These are phyloP conservation scores for Hanseniaspora guilliermondii DNA, from an alignment of 805 yeast genomes.

Conservation along the genomic window DNA sequence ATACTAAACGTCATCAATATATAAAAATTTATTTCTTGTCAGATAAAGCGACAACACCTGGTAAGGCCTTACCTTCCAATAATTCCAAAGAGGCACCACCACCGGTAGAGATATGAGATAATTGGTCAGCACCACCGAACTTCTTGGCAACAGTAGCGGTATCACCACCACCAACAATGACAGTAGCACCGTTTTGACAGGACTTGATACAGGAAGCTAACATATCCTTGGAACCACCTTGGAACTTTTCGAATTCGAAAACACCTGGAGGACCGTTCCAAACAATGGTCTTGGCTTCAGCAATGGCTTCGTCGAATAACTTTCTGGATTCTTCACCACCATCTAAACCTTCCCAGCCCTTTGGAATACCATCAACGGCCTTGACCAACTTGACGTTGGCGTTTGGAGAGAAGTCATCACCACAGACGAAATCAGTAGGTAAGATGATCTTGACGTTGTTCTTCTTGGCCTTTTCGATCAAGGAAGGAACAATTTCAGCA, in stretches of 20 bases:
- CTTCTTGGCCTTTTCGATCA: slow-evolving; percentile 91
- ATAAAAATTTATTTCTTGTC: slow-evolving; percentile 36
- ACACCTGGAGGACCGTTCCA: slow-evolving; percentile 99
- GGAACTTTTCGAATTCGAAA: slow-evolving; percentile 88
- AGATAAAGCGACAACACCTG: slow-evolving; percentile 91
- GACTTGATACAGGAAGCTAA: slow-evolving; percentile 81
- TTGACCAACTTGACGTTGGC: slow-evolving; percentile 78
- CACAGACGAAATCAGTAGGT: slow-evolving; percentile 93
- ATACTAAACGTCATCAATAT: background rate
- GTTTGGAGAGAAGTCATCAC: slow-evolving; percentile 84
- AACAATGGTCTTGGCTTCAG: slow-evolving; percentile 91
- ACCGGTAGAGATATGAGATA: slow-evolving; percentile 97
- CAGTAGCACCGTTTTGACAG: slow-evolving; percentile 79
- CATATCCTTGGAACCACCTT: slow-evolving; percentile 81
- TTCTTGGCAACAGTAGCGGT: slow-evolving; percentile 99
- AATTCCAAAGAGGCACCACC: slow-evolving; percentile 99
- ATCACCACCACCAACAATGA: slow-evolving; percentile 97
- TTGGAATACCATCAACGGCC: slow-evolving; percentile 86
- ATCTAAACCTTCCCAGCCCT: slow-evolving; percentile 90
- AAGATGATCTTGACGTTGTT: slow-evolving; percentile 85
- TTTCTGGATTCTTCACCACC: slow-evolving; percentile 81
- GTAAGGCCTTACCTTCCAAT: slow-evolving; percentile 95
- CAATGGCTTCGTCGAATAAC: slow-evolving; percentile 70
- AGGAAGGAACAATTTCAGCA: slow-evolving; percentile 83
- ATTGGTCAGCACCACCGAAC: slow-evolving; percentile 89